Evolutionary conservation across 768 basidiomycete genomes (phyloP), one percentile per base, ranked within the genome.

Genomic region (Glaciozyma antarctica): DNA sequence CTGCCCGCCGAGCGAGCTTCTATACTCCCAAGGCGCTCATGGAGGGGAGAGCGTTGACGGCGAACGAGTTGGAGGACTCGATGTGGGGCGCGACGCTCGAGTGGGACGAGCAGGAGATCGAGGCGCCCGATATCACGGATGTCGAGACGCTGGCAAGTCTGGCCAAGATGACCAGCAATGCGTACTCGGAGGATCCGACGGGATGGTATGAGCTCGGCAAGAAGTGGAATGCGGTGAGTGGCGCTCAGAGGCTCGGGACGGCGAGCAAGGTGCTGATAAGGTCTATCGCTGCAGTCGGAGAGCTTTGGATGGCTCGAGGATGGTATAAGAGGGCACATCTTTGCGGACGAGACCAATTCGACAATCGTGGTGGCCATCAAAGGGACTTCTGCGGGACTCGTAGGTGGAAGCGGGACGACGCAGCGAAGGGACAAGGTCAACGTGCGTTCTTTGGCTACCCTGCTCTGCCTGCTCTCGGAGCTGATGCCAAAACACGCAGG

Each of bases 291-390:
- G 1, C 67, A 88, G 84, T 82, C 80, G 34, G 78, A 80, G 34
- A 88, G 92, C 0, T 86, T 91, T 71, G 94, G 94, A 17, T 97
- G 93, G 92, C 84, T 87, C 69, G 85, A 85, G n/a, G 89, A 95
- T 75, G 91, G 92, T 0, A 83, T 97, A 65, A 82, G 94, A 53
- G 94, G 94, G 0, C 92, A 97, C 72, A 78, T 98, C 26, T 95
- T 94, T 71, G 88, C 86, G n/a, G 83, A 84, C 1, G 79, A 80
- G 17, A 86, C 89, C 75, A 90, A 93, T 70, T 84, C 84, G 19
- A 94, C 89, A 0, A 88, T 97, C 28, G 80, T 95, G 34, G 80
- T 97, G 61, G 83, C 90, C 28, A 81, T 97, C 77, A 97, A 98
- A 74, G 94, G 94, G n/a, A 98, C 94, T 0, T 89, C 88, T 2